phyloP scores from a whole-genome alignment of 768 basidiomycete genomes.

The Tricholoma furcatifolium region DNA sequence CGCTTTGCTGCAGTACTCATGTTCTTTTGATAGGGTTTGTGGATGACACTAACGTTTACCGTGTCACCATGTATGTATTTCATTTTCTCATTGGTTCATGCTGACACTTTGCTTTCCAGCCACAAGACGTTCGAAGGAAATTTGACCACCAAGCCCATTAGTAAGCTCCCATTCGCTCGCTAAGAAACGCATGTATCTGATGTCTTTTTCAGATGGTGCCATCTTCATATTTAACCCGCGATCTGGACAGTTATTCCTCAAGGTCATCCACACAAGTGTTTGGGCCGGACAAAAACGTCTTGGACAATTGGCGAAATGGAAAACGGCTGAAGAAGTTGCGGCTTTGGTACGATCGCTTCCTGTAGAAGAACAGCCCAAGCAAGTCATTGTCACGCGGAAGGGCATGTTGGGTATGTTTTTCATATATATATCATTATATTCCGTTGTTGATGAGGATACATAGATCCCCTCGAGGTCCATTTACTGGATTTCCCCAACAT shows the following conservation, averaged over 20 bases:
- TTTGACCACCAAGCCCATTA: slow-evolving; percentile 98
- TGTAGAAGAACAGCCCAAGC: slow-evolving; percentile 99
- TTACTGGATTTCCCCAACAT: slow-evolving; percentile 99
- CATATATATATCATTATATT: neutral
- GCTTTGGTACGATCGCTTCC: slow-evolving; percentile 95
- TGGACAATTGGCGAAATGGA: slow-evolving; percentile 99
- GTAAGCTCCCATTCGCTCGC: slow-evolving; percentile 38
- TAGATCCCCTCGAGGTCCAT: slow-evolving; percentile 95
- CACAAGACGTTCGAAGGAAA: slow-evolving; percentile 99
- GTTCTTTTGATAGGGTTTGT: slow-evolving; percentile 71
- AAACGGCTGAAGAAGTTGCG: slow-evolving; percentile 99
- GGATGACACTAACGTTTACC: slow-evolving; percentile 99
- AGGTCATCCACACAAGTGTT: slow-evolving; percentile 99
- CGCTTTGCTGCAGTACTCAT: neutral
- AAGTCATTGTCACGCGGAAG: slow-evolving; percentile 99
- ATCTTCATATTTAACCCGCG: slow-evolving; percentile 99
- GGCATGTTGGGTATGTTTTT: slow-evolving; percentile 86
- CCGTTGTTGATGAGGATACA: slow-evolving; percentile 3
- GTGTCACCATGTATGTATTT: slow-evolving; percentile 77
- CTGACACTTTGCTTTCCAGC: slow-evolving; percentile 30
- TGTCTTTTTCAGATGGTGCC: slow-evolving; percentile 63
- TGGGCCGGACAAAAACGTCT: slow-evolving; percentile 99
- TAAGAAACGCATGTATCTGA: slow-evolving; percentile 2
- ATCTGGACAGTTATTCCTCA: slow-evolving; percentile 96
- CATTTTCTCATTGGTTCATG: neutral